Evolutionary conservation across 2,329 filamentous ascomycete genomes (phyloP), one percentile per base, ranked within the genome.

Genomic region (Aspergillus sp.): DNA sequence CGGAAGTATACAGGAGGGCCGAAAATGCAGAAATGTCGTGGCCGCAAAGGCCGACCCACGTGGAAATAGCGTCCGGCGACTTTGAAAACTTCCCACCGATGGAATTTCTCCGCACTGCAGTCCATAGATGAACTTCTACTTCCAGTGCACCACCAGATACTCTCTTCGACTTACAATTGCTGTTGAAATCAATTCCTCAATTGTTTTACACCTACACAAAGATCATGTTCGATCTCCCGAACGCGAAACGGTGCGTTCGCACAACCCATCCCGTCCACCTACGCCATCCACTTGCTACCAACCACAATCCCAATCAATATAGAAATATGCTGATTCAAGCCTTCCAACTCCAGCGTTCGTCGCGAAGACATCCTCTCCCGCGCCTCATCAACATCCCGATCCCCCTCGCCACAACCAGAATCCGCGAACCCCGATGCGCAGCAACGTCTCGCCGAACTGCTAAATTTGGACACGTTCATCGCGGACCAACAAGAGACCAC

Each of bases 171-270:
- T 20, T 20, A 20, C 20, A 20, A 2, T 42, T 42, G 14, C 6
- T 7, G 6, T 3, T n/a, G 6, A 42, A 3, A 42, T n/a, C 36
- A 42, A 7, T 6, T 14, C 5, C 16, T 42, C 36, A n/a, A 2
- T 42, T n/a, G 1, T 16, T n/a, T n/a, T 6, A 42, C 16, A 36
- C 16, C 14, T n/a, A 42, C 16, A n/a, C 36, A 42, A 12, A 26
- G 50, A 59, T 18, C 42, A 77, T 77, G 75, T 76, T 77, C 54
- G 73, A 74, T 47, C 59, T 75, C 45, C 72, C 74, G 45, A 62
- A 71, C 52, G 73, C 74, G 16, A 77, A 75, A 65, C 70, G 73
- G 75, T 77, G 67, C 50, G 67, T 60, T 5, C 14, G 11, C 22
- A n/a, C 6, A n/a, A 5, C 36, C 16, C 4, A 7, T n/a, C 36